These are phyloP conservation scores for Cornus controversa DNA, from an alignment of 148 eudicot genomes.

Conservation along the genomic window DNA sequence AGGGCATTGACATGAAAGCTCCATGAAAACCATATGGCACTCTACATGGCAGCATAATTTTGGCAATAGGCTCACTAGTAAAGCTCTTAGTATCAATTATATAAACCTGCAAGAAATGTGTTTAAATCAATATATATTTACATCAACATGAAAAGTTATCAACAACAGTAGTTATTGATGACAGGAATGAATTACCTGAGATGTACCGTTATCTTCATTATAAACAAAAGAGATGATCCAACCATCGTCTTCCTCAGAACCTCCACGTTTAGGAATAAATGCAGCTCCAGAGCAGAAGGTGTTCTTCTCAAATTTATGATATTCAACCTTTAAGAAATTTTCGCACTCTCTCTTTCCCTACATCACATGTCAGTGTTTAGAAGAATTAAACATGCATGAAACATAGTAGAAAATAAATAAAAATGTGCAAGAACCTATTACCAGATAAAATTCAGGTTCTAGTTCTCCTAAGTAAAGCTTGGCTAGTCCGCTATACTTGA, in stretches of 20 bases:
- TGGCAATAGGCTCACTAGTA: conserved; percentile 22
- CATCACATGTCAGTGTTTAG: not conserved
- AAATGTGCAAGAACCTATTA: not conserved
- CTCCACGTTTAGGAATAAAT: conserved; percentile 27
- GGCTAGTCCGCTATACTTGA: conserved; percentile 32
- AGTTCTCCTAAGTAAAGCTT: conserved; percentile 26
- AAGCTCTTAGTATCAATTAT: conserved; percentile 33
- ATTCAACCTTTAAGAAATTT: conserved; percentile 24
- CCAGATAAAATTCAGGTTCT: not conserved
- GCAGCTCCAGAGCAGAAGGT: conserved; percentile 40
- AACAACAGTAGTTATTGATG: no score
- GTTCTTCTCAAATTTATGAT: conserved; percentile 29
- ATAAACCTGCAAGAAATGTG: conserved; percentile 18
- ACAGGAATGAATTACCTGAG: conserved; percentile 23
- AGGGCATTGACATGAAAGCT: conserved; percentile 13
- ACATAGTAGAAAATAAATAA: no score
- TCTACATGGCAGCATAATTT: conserved; percentile 23
- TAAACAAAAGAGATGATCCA: conserved; percentile 37
- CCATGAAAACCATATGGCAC: conserved; percentile 45
- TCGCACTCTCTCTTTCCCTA: not conserved
- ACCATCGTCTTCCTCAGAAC: conserved; percentile 39
- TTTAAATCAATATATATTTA: not conserved
- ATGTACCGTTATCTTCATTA: conserved; percentile 25
- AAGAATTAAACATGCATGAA: no score
- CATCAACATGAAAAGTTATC: no score